A percentile compares a stretch with the other conserved stretches of the same genome.
Conservation (phyloP, 148 eudicot species). For the Nepenthes gracilis region DNA sequence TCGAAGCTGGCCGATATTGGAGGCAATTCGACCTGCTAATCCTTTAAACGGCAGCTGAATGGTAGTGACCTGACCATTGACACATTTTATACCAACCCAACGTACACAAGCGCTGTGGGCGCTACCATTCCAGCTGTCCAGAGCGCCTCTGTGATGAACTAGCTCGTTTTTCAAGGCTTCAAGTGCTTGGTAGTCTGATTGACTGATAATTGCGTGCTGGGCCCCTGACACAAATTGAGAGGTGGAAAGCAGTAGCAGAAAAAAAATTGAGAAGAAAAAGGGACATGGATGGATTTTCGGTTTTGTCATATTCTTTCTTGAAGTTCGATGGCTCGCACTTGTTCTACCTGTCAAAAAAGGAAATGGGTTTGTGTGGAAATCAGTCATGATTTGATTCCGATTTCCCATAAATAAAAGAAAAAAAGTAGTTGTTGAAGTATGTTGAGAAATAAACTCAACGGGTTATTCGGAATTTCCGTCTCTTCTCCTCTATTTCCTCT, state of each 20-base stretch:
- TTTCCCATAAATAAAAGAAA: too few species aligned
- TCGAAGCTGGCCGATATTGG: constrained; percentile 48
- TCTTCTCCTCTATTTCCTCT: too few species aligned
- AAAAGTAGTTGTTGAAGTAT: too few species aligned
- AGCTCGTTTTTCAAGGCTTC: constrained; percentile 42
- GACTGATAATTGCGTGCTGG: constrained; percentile 9
- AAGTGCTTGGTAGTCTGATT: constrained; percentile 46
- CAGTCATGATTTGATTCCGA: too few species aligned
- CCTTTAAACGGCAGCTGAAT: constrained; percentile 73
- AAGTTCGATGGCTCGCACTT: too few species aligned
- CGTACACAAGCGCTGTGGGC: constrained; percentile 55
- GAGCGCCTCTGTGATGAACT: constrained; percentile 27
- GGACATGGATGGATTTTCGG: too few species aligned
- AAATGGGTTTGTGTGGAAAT: too few species aligned
- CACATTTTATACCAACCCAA: constrained; percentile 72
- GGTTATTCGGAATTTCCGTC: too few species aligned
- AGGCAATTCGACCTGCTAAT: constrained; percentile 48
- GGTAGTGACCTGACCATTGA: constrained; percentile 43
- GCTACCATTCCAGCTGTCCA: constrained; percentile 53
- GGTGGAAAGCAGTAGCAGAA: constrained; percentile 13
- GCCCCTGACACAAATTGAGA: constrained; percentile 16
- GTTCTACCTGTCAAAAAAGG: too few species aligned
- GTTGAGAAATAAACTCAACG: too few species aligned
- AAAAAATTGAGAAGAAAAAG: neutral
- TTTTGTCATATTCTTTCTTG: too few species aligned